Base-by-base conservation (phyloP, 768 basidiomycete genomes). In the Tylopilus subfusipes region DNA sequence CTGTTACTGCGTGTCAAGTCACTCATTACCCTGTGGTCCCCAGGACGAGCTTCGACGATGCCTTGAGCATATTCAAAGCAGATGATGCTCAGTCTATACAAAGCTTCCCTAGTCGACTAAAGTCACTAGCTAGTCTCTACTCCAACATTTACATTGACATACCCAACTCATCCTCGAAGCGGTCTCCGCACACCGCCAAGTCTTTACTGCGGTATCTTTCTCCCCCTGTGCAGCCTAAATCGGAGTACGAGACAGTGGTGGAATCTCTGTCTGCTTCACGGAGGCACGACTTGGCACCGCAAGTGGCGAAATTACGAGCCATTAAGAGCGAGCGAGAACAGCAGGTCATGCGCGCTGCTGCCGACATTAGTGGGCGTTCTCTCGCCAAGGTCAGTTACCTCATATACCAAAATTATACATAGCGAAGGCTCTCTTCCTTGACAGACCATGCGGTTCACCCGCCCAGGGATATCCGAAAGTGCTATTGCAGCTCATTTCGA, bases 241-340 rank as follows among this genome's bases (percentile, higher is more conserved):
- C 63, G 45, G 86, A 86, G 30, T 77, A 75, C 43, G 85, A 90
- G 52, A 68, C 71, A 4, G 68, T 89, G 3, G 64, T 87, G 22
- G 82, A 84, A 31, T 74, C 74, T 3, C 62, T 91, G 18, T 75
- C 80, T 5, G 69, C 71, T 36, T 76, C 70, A 54, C 76, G 69
- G 59, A 75, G 73, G 19, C 69, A 67, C 59, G 80, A 81, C 24
- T 76, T 98, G 2, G 80, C 84, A 18, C 80, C 82, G 0, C 81
- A 88, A 56, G 74, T 98, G 2, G 86, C 88, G 9, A 79, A 76
- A 57, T 65, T 96, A 51, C 77, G 96, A 9, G 73, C 80, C 14
- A 76, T 95, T 53, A 98, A 99, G 75, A 94, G 90, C 63, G 69
- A 75, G 40, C 76, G 78, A 9, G 97, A 99, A 70, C 79, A 90